Conservation (phyloP, 2,329 filamentous ascomycete species). For the Orbilia ellipsospora region DNA sequence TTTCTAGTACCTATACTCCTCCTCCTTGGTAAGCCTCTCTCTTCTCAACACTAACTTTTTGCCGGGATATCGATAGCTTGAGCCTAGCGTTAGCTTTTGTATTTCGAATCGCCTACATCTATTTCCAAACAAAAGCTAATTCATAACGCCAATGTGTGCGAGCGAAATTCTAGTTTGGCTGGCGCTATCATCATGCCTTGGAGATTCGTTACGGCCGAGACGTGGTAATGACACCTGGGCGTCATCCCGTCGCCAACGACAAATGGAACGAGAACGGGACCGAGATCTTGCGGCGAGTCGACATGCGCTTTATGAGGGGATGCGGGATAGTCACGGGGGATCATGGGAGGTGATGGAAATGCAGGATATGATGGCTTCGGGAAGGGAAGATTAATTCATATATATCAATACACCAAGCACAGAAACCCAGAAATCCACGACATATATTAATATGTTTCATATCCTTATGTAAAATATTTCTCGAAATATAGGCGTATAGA, state of each 20-base stretch:
- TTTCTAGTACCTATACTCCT: constrained; percentile 57
- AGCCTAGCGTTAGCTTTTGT: neutral
- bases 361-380: constrained; percentile 48
- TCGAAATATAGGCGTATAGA: too few species aligned
- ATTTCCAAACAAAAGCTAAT: too few species aligned
- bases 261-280: constrained; percentile 38
- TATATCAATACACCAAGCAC: neutral
- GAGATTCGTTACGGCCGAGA: constrained; percentile 58
- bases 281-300: constrained; percentile 51
- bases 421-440: too few species aligned
- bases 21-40: constrained; percentile 58
- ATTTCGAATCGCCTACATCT: too few species aligned
- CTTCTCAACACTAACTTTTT: neutral
- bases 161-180: constrained; percentile 59
- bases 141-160: too few species aligned
- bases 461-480: too few species aligned
- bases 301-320: constrained; percentile 59
- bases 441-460: too few species aligned
- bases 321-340: constrained; percentile 60
- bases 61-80: constrained; percentile 5
- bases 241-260: constrained; percentile 56
- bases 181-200: constrained; percentile 61
- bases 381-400: constrained; percentile 54
- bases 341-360: constrained; percentile 61
- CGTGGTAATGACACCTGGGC: constrained; percentile 24